Evolutionary conservation across 2,329 filamentous ascomycete genomes (phyloP).

Genomic region (Hymenoscyphus salicellus): DNA sequence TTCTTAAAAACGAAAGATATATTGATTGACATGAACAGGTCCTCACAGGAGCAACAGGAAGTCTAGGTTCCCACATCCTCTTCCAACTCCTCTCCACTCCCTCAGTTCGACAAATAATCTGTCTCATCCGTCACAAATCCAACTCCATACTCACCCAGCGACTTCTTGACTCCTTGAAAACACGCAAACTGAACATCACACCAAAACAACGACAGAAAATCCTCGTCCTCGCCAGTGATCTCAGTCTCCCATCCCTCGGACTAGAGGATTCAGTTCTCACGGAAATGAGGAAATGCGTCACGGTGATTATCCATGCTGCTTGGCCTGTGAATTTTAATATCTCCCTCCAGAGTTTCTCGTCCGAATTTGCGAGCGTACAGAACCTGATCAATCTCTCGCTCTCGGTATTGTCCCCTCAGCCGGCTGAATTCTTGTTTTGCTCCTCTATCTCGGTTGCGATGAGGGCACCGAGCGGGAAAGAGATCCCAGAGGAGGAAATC

Average conservation of each 20-base stretch:
- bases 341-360: constrained; percentile 47
- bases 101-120: constrained; percentile 46
- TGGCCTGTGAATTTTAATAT: constrained; percentile 59
- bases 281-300: constrained; percentile 36
- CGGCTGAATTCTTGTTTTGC: constrained; percentile 38
- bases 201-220: constrained; percentile 35
- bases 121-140: too few species aligned
- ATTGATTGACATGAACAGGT: constrained; percentile 33
- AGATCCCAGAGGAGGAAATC: constrained; percentile 38
- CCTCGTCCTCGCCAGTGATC: constrained; percentile 39
- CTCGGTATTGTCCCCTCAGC: constrained; percentile 36
- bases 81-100: constrained; percentile 57
- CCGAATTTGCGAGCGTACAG: constrained; percentile 42
- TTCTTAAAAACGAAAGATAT: constrained; percentile 37
- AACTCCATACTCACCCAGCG: constrained; percentile 23
- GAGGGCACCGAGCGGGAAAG: constrained; percentile 28
- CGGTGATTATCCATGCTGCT: constrained; percentile 48
- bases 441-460: constrained; percentile 38
- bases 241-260: constrained; percentile 42
- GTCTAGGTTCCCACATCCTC: constrained; percentile 59
- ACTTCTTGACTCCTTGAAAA: constrained; percentile 34
- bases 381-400: constrained; percentile 43
- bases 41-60: constrained; percentile 64
- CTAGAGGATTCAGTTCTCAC: constrained; percentile 33
- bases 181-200: constrained; percentile 37